Base-by-base conservation (phyloP, 2,329 filamentous ascomycete genomes). In the Whalleya microplaca region DNA sequence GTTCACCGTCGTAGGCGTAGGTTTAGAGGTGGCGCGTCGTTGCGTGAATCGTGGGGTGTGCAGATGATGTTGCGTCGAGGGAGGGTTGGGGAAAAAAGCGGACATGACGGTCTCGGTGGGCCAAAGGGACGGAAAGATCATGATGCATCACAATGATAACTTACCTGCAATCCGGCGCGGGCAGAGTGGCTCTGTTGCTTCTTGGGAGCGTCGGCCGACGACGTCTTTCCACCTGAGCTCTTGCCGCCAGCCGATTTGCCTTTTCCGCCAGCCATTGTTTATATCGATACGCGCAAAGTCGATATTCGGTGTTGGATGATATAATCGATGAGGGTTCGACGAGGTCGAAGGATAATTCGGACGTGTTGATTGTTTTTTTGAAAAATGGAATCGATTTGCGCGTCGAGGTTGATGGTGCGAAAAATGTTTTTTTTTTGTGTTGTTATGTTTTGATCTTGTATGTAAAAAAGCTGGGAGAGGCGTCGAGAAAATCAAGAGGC, bases 141-240 rank as follows among this genome's bases (percentile, higher is more conserved):
- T 57, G 56, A 56, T 55, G 56, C 50, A 62, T 52, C 44, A 59
- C 23, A 21, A 63, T 32, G 54, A 45, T 55, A 71, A 80, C 91
- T 84, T 83, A 97, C 93, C 89, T 97, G 93, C 68, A 97, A 85
- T 74, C 93, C 93, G 75, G 93, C 93, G 77, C 95, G 93, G 72
- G 92, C 91, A 70, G 92, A 96, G 82, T 96, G 93, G 80, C 95
- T 96, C 80, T 96, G 91, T 73, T 91, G 89, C 82, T 96, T 96
- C 81, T 90, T 91, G 74, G 87, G 80, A 53, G 83, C 84, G 66
- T 87, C 88, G 70, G 83, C 85, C 65, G 67, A 62, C 16, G 66
- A 69, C 41, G 70, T 72, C 69, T 73, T 73, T 47, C 71, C 71
- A 53, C 71, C 71, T 5, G 70, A 71, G 53, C 70, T 72, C 70